Evolutionary conservation across 2,329 filamentous ascomycete genomes (phyloP).

Genomic region (Pseudocercospora fuligena): DNA sequence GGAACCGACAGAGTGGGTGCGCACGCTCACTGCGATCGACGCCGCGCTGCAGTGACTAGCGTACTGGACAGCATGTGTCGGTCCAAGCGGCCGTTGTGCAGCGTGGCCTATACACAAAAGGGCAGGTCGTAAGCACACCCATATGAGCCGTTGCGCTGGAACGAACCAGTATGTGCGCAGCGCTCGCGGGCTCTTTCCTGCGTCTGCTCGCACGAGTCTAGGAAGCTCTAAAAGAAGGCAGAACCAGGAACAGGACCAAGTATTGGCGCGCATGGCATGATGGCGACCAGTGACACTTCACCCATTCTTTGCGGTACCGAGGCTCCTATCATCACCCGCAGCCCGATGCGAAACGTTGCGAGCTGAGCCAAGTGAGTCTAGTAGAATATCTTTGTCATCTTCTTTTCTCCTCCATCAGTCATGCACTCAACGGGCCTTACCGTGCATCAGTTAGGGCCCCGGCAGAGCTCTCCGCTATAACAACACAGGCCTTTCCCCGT

Average conservation of each 20-base stretch:
- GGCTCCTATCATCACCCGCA: background rate
- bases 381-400: background rate
- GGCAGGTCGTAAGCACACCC: background rate
- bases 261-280: background rate
- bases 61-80: background rate
- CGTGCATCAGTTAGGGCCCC: background rate
- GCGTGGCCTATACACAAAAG: background rate
- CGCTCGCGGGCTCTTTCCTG: constrained; percentile 1
- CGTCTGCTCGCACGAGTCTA: background rate
- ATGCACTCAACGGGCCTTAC: background rate
- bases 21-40: background rate
- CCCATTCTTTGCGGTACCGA: background rate
- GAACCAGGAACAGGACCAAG: background rate
- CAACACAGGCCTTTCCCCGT: background rate
- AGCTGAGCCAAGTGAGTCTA: constrained; percentile 3
- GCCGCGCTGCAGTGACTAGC: background rate
- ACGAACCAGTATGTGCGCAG: background rate
- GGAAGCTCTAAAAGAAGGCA: background rate
- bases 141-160: background rate
- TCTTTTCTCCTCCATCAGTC: background rate
- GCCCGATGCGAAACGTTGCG: background rate
- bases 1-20: background rate
- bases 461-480: background rate
- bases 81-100: background rate
- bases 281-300: background rate